phyloP scores from a whole-genome alignment of 306 rosid species.

The Herpetospermum pedunculosum region DNA sequence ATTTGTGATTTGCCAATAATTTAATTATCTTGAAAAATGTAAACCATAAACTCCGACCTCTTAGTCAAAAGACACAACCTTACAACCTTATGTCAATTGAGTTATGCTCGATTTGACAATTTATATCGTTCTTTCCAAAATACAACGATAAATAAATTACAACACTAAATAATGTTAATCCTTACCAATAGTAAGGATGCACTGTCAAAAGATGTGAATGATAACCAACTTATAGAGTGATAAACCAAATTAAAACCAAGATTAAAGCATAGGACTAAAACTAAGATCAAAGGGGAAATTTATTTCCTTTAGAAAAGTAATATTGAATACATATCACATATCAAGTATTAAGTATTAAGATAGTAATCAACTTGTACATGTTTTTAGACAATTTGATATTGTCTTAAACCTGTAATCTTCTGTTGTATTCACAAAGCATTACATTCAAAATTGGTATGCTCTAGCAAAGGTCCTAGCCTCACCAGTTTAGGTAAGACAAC shows the following conservation, averaged over 20 bases:
- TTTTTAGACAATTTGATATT: not conserved
- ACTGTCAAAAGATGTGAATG: not conserved
- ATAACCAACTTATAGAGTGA: not conserved
- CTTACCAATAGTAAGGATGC: not conserved
- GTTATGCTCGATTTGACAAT: too few species aligned
- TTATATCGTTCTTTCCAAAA: too few species aligned
- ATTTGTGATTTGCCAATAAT: too few species aligned
- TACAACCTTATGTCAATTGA: too few species aligned
- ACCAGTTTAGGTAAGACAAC: slow-evolving; percentile 64
- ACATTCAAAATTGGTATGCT: slow-evolving; percentile 65
- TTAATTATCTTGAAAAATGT: too few species aligned
- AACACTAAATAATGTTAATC: too few species aligned
- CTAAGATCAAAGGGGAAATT: not conserved
- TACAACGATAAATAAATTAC: too few species aligned
- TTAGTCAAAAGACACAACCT: too few species aligned
- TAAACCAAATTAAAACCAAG: not conserved
- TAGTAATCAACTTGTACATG: not conserved
- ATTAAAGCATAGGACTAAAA: not conserved
- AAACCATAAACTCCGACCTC: too few species aligned
- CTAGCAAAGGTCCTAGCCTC: slow-evolving; percentile 54
- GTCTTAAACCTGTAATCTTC: not conserved
- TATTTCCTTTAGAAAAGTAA: not conserved
- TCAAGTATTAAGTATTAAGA: not conserved
- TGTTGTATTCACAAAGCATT: slow-evolving; percentile 22
- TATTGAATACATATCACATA: not conserved